A percentile compares a stretch with the other conserved stretches of the same genome.
phyloP scores from a whole-genome alignment of 139 green algal species.

The Penium margaritaceum region DNA sequence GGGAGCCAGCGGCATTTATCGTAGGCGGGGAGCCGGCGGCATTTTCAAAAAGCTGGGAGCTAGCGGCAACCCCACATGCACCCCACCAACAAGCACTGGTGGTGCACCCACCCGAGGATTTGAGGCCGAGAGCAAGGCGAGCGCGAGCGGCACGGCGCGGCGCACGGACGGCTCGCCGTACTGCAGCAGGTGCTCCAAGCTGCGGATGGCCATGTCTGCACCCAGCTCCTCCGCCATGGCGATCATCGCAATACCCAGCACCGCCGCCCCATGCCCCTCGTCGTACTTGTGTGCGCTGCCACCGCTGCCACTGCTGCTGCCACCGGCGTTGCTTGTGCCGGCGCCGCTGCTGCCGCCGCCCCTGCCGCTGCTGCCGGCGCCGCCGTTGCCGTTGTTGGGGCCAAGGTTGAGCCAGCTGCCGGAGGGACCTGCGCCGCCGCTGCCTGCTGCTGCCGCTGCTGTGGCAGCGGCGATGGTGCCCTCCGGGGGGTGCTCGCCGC shows the following conservation, averaged over 20 bases:
- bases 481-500: conserved; percentile 81
- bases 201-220: conserved; percentile 70
- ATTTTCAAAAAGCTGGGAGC: no score
- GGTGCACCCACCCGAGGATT: conserved; percentile 66
- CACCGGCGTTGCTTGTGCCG: not conserved
- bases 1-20: no score
- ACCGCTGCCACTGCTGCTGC: not conserved
- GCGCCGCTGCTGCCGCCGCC: not conserved
- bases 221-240: conserved; percentile 92
- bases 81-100: no score
- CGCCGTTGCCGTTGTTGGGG: not conserved
- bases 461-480: no score
- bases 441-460: not conserved
- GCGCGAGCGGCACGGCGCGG: conserved; percentile 75
- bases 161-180: conserved; percentile 67
- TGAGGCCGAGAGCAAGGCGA: conserved; percentile 80
- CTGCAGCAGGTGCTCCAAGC: conserved; percentile 90
- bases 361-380: not conserved
- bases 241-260: conserved; percentile 83
- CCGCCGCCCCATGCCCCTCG: conserved; percentile 63
- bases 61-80: no score
- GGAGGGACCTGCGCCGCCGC: not conserved
- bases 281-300: not conserved
- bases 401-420: no score
- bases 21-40: no score